phyloP scores from a whole-genome alignment of 768 basidiomycete genomes.

The Tricholoma sp. region DNA sequence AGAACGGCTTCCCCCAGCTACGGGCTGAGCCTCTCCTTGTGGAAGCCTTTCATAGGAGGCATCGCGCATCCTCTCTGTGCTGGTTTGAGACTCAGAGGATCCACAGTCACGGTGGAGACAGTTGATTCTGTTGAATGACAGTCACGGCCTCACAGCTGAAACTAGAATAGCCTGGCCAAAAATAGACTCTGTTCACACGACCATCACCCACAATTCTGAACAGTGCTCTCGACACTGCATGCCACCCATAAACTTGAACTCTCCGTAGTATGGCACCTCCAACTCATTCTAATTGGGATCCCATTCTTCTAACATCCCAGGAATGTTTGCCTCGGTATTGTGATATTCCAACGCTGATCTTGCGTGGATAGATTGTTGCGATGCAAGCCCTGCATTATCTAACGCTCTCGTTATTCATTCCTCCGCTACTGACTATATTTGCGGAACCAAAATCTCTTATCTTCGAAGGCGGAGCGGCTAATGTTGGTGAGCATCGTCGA shows the following conservation, averaged over 20 bases:
- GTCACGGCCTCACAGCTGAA: no score
- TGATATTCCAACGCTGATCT: not conserved
- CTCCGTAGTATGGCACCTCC: conserved; percentile 27
- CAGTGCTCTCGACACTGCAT: conserved; percentile 7
- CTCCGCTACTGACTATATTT: conserved; percentile 71
- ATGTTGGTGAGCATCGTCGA: conserved; percentile 50
- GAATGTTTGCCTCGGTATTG: conserved; percentile 29
- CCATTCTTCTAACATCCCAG: conserved; percentile 82
- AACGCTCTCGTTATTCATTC: conserved; percentile 75
- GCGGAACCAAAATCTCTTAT: conserved; percentile 66
- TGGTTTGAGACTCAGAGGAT: not conserved
- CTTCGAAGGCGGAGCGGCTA: conserved; percentile 78
- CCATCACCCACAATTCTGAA: conserved; percentile 2
- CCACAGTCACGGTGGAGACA: not conserved
- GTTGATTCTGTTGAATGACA: not conserved
- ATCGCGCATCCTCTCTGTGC: not conserved
- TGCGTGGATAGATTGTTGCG: conserved; percentile 69
- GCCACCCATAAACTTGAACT: not conserved
- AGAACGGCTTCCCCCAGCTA: conserved; percentile 6
- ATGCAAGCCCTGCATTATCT: conserved; percentile 94
- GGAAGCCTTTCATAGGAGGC: conserved; percentile 13
- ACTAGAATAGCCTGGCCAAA: conserved; percentile 8
- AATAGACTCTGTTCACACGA: conserved; percentile 4
- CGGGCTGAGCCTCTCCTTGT: not conserved
- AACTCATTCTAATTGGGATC: conserved; percentile 74